Evolutionary conservation across 441 rosid species (phyloP).

Genomic region (Geranium incanum): DNA sequence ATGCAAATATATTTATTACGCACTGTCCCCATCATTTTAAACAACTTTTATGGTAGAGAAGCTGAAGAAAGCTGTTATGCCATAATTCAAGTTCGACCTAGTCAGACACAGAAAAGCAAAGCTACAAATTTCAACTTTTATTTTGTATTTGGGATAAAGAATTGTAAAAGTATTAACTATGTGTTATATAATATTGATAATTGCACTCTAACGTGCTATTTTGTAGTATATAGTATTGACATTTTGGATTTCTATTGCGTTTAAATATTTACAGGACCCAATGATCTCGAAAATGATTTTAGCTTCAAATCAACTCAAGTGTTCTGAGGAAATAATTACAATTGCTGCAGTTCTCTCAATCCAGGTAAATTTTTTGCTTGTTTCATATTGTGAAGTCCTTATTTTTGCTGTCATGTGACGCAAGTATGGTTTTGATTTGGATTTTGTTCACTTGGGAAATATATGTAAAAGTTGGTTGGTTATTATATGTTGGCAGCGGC

Average conservation of each 20-base stretch:
- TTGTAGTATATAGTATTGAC: not conserved
- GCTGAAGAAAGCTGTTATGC: not conserved
- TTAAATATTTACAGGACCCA: conserved; percentile 53
- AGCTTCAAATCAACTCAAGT: conserved; percentile 80
- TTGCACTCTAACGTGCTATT: not conserved
- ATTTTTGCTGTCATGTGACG: not conserved
- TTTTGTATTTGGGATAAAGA: no score
- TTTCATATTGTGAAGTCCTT: not conserved
- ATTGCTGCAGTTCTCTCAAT: conserved; percentile 81
- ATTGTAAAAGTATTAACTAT: no score
- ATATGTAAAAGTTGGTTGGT: not conserved
- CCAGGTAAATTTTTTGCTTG: conserved; percentile 38
- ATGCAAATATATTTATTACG: not conserved
- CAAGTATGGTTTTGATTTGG: not conserved
- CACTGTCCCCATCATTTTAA: not conserved
- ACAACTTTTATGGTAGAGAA: not conserved
- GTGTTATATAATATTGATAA: no score
- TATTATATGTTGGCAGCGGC: not conserved
- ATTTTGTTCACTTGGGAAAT: not conserved
- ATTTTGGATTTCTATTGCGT: conserved; percentile 4
- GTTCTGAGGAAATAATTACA: conserved; percentile 83
- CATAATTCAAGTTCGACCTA: not conserved
- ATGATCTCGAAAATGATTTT: conserved; percentile 91
- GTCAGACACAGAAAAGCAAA: not conserved
- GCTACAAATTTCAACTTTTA: no score